A percentile compares a stretch with the other conserved stretches of the same genome.
phyloP scores from a whole-genome alignment of 139 green algal genomes.

The Asterochloris erici region DNA sequence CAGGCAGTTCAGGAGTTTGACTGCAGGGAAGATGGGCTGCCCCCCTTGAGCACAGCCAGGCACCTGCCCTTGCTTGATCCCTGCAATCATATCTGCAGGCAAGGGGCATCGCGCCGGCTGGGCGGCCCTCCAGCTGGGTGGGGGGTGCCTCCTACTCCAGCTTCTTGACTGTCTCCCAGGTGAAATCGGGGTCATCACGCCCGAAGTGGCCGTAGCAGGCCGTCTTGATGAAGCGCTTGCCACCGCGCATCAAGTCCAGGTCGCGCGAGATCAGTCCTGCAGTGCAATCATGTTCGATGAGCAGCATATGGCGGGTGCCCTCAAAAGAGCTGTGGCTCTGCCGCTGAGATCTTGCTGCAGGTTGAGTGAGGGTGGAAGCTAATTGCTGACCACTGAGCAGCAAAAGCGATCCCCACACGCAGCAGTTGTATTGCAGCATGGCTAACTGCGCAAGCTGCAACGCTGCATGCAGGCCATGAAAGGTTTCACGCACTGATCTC shows the following conservation, averaged over 20 bases:
- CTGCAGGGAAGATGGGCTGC: no score
- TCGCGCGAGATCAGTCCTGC: constrained; percentile 81
- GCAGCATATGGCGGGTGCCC: neutral
- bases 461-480: neutral
- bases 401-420: neutral
- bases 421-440: neutral
- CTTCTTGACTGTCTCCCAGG: constrained; percentile 81
- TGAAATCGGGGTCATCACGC: constrained; percentile 91
- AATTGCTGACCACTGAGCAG: neutral
- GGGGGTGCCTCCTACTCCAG: neutral
- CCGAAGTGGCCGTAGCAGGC: constrained; percentile 98
- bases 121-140: no score
- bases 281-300: neutral
- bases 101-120: no score
- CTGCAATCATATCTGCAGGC: no score
- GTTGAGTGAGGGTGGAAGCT: neutral
- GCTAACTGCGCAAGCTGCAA: neutral
- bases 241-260: constrained; percentile 91
- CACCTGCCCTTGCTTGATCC: no score
- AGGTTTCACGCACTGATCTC: neutral
- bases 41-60: no score
- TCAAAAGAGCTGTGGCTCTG: neutral
- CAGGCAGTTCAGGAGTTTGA: no score
- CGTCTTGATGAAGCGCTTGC: constrained; percentile 92
- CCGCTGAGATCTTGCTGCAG: neutral